A percentile compares a stretch with the other conserved stretches of the same genome.
Evolutionary conservation across 2,329 filamentous ascomycete genomes (phyloP).

Genomic region (Colletotrichum liaoningense): DNA sequence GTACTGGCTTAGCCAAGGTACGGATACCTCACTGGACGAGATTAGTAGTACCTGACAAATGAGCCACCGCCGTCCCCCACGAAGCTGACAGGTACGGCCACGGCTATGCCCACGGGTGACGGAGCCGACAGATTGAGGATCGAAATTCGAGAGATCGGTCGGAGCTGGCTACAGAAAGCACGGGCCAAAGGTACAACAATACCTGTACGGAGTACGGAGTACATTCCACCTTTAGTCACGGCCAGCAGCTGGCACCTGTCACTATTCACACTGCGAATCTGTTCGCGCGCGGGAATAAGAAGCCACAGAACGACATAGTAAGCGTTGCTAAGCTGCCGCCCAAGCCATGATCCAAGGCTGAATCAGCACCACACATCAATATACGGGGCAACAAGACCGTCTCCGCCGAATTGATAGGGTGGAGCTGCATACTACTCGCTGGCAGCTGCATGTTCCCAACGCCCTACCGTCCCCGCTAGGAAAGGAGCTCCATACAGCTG

Average conservation of each 20-base stretch:
- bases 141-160: neutral
- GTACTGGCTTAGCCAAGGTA: neutral
- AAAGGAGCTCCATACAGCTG: no score
- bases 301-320: neutral
- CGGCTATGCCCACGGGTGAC: neutral
- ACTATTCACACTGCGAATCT: neutral
- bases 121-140: neutral
- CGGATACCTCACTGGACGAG: neutral
- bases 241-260: neutral
- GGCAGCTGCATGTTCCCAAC: neutral
- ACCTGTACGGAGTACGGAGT: no score
- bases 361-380: constrained; percentile 30
- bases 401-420: constrained; percentile 14
- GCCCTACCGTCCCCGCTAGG: neutral
- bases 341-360: constrained; percentile 18
- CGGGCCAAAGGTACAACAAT: neutral
- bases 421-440: neutral
- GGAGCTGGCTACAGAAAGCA: constrained; percentile 1
- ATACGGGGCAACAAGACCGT: constrained; percentile 2
- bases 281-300: constrained; percentile 25
- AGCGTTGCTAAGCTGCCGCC: constrained; percentile 28
- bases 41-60: constrained; percentile 19
- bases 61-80: neutral
- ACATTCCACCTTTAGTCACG: no score
- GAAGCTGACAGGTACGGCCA: constrained; percentile 3